These are phyloP conservation scores for Calonectria naviculata DNA, from an alignment of 2,329 filamentous ascomycete genomes.

Conservation along the genomic window DNA sequence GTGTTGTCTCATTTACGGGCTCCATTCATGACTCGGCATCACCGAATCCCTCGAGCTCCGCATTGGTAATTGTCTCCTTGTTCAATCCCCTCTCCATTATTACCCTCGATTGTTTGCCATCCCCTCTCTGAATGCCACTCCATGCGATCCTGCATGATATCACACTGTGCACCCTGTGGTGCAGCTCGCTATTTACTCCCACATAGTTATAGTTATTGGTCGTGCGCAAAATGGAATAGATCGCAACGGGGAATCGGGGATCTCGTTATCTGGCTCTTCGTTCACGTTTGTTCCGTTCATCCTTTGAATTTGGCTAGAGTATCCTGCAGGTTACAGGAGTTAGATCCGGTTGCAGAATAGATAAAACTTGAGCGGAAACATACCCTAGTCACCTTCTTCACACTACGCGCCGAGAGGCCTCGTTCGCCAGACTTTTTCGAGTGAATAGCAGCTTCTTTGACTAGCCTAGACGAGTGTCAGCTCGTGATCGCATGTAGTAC, in stretches of 20 bases:
- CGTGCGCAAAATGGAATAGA: not conserved
- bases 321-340: slow-evolving; percentile 56
- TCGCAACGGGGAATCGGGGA: not conserved
- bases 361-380: slow-evolving; percentile 40
- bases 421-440: slow-evolving; percentile 80
- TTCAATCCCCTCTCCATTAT: not conserved
- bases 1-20: slow-evolving; percentile 12
- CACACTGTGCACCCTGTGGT: too few relatives aligned
- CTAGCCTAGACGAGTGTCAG: slow-evolving; percentile 62
- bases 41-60: not conserved
- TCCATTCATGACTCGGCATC: slow-evolving; percentile 14
- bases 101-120: not conserved
- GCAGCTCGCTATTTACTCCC: not conserved
- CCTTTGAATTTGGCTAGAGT: slow-evolving; percentile 76
- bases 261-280: not conserved
- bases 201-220: not conserved
- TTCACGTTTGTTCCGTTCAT: slow-evolving; percentile 53
- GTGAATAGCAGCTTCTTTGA: slow-evolving; percentile 83
- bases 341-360: slow-evolving; percentile 12
- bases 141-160: not conserved
- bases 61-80: not conserved
- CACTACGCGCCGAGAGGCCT: slow-evolving; percentile 77
- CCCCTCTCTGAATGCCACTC: not conserved
- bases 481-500: not conserved
- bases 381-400: slow-evolving; percentile 83